A percentile compares a stretch with the other conserved stretches of the same genome.
phyloP scores from a whole-genome alignment of 208 protist species.

The Crithidia sp. region DNA sequence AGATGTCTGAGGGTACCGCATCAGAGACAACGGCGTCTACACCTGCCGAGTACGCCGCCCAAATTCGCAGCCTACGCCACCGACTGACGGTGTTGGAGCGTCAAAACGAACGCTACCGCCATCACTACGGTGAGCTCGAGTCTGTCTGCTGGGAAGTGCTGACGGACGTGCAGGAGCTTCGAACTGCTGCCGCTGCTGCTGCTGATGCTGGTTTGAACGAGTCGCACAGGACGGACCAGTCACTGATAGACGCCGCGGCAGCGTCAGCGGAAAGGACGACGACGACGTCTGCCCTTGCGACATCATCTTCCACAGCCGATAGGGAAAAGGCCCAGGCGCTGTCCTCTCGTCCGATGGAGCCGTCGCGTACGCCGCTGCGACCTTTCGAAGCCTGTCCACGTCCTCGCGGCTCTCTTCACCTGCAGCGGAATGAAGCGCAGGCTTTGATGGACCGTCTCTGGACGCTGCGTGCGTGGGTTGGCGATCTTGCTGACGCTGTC shows the following conservation, averaged over 20 bases:
- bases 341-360: no score
- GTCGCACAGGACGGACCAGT: no score
- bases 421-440: constrained; percentile 1
- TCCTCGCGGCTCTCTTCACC: not conserved
- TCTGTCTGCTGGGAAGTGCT: constrained; percentile 27
- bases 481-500: not conserved
- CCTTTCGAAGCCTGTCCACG: not conserved
- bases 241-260: no score
- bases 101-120: constrained; percentile 5
- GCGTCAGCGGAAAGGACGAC: no score
- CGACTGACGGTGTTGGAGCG: constrained; percentile 8
- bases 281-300: no score
- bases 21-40: no score
- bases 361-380: no score
- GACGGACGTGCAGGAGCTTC: constrained; percentile 6
- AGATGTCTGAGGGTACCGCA: no score
- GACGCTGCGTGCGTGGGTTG: constrained; percentile 18
- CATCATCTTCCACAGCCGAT: no score
- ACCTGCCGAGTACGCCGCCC: constrained; percentile 2
- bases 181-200: no score
- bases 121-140: constrained; percentile 18
- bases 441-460: constrained; percentile 14
- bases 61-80: constrained; percentile 3
- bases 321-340: no score
- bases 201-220: no score